A percentile compares a stretch with the other conserved stretches of the same genome.
phyloP scores from a whole-genome alignment of 2,329 filamentous ascomycete genomes.

The Mollisiaceae sp. region DNA sequence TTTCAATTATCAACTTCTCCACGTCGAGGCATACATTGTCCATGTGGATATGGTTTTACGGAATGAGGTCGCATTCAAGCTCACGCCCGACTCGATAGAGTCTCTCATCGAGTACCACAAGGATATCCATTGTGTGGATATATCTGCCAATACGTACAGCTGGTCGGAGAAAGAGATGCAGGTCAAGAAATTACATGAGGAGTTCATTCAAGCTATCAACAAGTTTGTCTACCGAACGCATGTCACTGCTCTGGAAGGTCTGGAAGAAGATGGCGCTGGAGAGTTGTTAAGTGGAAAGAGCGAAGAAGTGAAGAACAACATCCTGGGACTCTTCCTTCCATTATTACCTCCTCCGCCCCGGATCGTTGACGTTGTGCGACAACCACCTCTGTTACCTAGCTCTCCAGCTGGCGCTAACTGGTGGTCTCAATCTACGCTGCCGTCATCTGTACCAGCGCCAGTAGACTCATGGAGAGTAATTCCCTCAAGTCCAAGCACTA shows the following conservation, averaged over 20 bases:
- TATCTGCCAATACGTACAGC: constrained; percentile 85
- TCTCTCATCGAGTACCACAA: constrained; percentile 94
- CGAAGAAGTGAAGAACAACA: constrained; percentile 88
- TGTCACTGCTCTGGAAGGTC: constrained; percentile 86
- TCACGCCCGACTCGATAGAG: constrained; percentile 94
- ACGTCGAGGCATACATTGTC: constrained; percentile 96
- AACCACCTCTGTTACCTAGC: constrained; percentile 84
- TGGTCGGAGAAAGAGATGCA: constrained; percentile 98
- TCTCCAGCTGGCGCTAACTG: constrained; percentile 75
- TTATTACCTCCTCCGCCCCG: constrained; percentile 85
- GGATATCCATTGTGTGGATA: constrained; percentile 90
- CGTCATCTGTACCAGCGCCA: constrained; percentile 68
- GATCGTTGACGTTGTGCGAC: constrained; percentile 87
- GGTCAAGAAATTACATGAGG: constrained; percentile 95
- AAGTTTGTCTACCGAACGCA: constrained; percentile 93
- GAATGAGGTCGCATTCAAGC: constrained; percentile 97
- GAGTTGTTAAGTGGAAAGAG: constrained; percentile 91
- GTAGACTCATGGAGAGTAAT: constrained; percentile 91
- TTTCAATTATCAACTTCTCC: constrained; percentile 91
- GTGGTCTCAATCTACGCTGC: constrained; percentile 77
- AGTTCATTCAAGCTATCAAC: constrained; percentile 96
- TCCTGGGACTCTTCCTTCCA: constrained; percentile 84
- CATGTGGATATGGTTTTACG: constrained; percentile 98
- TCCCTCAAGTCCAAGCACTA: constrained; percentile 83
- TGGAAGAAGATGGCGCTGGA: constrained; percentile 95